Base-by-base conservation (phyloP, 257 asterid genomes). In the Gynochthodes officinalis region DNA sequence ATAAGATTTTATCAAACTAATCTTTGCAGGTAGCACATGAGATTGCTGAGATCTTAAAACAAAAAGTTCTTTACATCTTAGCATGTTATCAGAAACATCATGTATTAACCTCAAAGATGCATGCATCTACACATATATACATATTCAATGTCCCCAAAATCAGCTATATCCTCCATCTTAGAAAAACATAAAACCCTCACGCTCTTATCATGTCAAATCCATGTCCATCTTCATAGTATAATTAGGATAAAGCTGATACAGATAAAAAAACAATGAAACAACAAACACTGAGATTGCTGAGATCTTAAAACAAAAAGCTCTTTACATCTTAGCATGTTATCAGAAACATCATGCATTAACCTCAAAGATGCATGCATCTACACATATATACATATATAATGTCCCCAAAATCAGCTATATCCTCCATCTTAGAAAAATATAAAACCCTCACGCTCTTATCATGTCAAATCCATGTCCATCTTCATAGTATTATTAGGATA, bases 271-370 rank as follows among this genome's bases (percentile, higher is more conserved):
- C 25, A 63, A 13, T 16, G 67, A 72, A 58, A 12, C 60, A 25
- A 49, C 50, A 16, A 35, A 54, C 74, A 80, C 93, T 28, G 46
- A 68, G 40, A 46, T 62, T 66, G 44, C 14, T 42, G 18, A 58
- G 72, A 44, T 23, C 16, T 67, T 4, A 46, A 16, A 9, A 52
- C 28, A 67, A 49, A 63, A 67, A 0, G 10, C 44, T 67, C 60
- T 30, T 15, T 42, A 4, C 14, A 0, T 49, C 32, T n/a, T 21
- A 23, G 32, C 10, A 39, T 40, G 19, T 37, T 8, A 32, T 1
- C 33, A 4, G 14, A 49, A 49, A 67, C 42, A 48, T 30, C 11
- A 44, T 15, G 59, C 16, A 12, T 16, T 8, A 18, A 40, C 14
- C 18, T 25, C 40, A 43, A 65, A 3, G 10, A 3, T 14, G 46